Base-by-base conservation (phyloP, 352 stramenopile genomes). In the Phytophthora tentaculata region DNA sequence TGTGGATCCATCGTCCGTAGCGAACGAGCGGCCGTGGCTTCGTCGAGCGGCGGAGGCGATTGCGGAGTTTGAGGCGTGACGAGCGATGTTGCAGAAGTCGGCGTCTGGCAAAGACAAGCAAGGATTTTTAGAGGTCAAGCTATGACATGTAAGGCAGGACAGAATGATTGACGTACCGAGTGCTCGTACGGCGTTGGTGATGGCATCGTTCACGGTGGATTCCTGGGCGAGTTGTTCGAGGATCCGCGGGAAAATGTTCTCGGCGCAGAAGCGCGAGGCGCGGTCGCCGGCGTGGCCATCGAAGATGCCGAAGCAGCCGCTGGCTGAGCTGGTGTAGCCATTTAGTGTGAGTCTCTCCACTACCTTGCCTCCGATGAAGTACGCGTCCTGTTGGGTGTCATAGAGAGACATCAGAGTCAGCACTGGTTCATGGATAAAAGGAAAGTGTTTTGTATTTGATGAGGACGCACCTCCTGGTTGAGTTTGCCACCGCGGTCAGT, bases 281-380 rank as follows among this genome's bases (percentile, higher is more conserved):
- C 86, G 84, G 66, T 94, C 86, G 48, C 88, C 84, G 10, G 84
- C 82, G 55, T 96, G 88, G 58, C 88, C 88, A 54, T 96, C 88
- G 61, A 96, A 96, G 26, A 96, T 76, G 39, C 88, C 88, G 64
- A 92, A 96, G 60, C 83, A 94, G 26, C 86, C 88, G 50, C 76
- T 76, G 17, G 80, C 81, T 0, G 72, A 61, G 16, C 76, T 80
- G 1, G 82, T 73, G 70, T 92, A 94, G 9, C 88, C 88, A 59
- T 96, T 96, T 16, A 96, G 73, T 39, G 88, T 94, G 59, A 94
- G 70, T 19, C 88, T 80, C 52, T 81, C 58, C 2, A 80, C 69
- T 2, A 72, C 61, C 22, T 83, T 89, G 24, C 84, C 83, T 32
- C 88, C 88, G 44, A 96, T 83, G 63, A 89, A 93, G 61, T 96